Evolutionary conservation across 2,329 filamentous ascomycete genomes (phyloP).

Genomic region (Dactylonectria estremocensis): DNA sequence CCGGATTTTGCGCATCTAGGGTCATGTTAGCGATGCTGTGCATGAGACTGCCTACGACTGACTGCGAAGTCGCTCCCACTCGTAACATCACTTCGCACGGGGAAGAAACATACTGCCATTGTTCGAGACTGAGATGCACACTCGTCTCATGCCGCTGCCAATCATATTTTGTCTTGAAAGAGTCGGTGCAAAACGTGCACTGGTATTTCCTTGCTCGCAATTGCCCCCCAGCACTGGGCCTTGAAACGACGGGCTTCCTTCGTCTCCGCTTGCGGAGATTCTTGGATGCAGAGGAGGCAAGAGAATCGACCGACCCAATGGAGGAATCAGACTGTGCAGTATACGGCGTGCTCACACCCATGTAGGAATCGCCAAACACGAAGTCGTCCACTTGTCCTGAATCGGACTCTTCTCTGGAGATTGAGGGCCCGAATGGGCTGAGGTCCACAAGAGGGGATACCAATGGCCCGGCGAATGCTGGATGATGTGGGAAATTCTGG

Average conservation of each 20-base stretch:
- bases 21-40: background rate
- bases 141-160: slow-evolving; percentile 31
- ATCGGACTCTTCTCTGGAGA: slow-evolving; percentile 6
- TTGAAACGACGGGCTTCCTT: background rate
- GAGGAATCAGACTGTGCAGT: slow-evolving; percentile 13
- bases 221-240: background rate
- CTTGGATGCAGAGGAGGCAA: background rate
- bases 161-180: slow-evolving; percentile 33
- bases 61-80: background rate
- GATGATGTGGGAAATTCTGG: background rate
- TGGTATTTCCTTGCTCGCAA: slow-evolving; percentile 14
- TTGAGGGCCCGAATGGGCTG: background rate
- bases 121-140: slow-evolving; percentile 24
- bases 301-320: slow-evolving; percentile 10
- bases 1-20: slow-evolving; percentile 22
- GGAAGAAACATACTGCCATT: slow-evolving; percentile 18
- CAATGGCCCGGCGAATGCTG: background rate
- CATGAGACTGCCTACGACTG: background rate
- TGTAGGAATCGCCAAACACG: background rate
- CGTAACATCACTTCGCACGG: background rate
- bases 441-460: background rate
- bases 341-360: background rate
- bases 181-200: slow-evolving; percentile 31
- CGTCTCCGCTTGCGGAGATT: slow-evolving; percentile 9
- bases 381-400: background rate